Percentiles rank a stretch among this genome's conserved stretches.
Conservation (phyloP, 441 rosid genomes). For the Eruca vesicaria region DNA sequence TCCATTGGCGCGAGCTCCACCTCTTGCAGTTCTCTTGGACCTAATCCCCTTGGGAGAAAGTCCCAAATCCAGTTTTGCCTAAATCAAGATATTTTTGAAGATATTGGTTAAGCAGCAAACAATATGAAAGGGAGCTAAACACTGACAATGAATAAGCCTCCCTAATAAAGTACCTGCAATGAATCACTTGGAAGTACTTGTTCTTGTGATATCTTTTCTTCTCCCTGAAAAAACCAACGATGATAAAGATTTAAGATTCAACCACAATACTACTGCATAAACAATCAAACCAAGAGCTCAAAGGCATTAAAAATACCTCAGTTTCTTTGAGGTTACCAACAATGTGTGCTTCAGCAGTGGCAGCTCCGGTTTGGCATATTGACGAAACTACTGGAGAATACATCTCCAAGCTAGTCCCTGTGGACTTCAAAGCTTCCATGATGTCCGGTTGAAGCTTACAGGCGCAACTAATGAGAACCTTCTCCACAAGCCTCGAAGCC, state of each 20-base stretch:
- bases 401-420: slow-evolving; percentile 46
- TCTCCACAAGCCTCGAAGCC: slow-evolving; percentile 57
- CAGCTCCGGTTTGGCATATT: slow-evolving; percentile 42
- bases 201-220: slow-evolving; percentile 11
- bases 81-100: neutral
- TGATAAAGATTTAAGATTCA: neutral
- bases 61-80: slow-evolving; percentile 22
- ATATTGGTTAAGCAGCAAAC: neutral
- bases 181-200: slow-evolving; percentile 1
- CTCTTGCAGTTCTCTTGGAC: slow-evolving; percentile 34
- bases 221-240: slow-evolving; percentile 10
- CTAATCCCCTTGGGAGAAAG: slow-evolving; percentile 29
- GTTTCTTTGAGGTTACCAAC: slow-evolving; percentile 34
- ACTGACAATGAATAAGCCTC: neutral
- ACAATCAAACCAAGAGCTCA: slow-evolving; percentile 10
- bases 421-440: slow-evolving; percentile 50
- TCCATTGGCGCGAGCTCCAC: slow-evolving; percentile 8
- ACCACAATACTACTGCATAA: neutral
- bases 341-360: slow-evolving; percentile 19
- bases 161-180: slow-evolving; percentile 22
- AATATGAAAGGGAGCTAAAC: neutral
- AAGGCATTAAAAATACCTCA: slow-evolving; percentile 41
- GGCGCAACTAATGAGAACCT: slow-evolving; percentile 55
- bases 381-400: slow-evolving; percentile 58
- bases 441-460: slow-evolving; percentile 57